A percentile compares a stretch with the other conserved stretches of the same genome.
These are phyloP conservation scores for Leishmania aethiopica DNA, from an alignment of 208 protist species.

Conservation along the genomic window DNA sequence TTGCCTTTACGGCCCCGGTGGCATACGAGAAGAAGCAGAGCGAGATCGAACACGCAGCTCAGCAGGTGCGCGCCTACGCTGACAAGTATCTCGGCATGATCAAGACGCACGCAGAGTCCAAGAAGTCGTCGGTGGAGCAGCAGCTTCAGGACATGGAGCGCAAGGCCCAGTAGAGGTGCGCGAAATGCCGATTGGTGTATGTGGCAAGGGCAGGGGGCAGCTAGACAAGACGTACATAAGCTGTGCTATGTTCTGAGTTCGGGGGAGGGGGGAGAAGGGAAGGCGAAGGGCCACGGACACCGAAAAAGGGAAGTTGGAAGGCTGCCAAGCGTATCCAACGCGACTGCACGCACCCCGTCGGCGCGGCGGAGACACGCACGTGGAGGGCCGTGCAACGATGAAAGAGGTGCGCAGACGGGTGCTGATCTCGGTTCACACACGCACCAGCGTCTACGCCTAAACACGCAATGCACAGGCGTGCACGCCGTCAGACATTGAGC, in stretches of 20 bases:
- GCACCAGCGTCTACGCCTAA: background rate
- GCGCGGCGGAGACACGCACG: background rate
- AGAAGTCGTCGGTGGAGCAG: slow-evolving; percentile 27
- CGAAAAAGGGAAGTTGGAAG: background rate
- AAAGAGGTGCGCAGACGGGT: background rate
- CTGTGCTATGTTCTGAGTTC: background rate
- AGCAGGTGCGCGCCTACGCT: slow-evolving; percentile 21
- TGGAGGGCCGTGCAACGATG: background rate
- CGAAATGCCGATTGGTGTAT: background rate
- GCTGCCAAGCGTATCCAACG: too few relatives aligned
- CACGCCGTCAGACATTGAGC: background rate
- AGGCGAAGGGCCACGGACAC: background rate
- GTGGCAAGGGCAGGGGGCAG: background rate
- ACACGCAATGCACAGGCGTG: background rate
- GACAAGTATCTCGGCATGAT: slow-evolving; percentile 64
- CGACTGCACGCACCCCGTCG: background rate
- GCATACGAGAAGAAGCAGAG: slow-evolving; percentile 78
- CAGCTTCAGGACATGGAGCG: slow-evolving; percentile 29
- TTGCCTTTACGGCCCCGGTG: slow-evolving; percentile 57
- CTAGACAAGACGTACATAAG: background rate
- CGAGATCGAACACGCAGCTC: slow-evolving; percentile 52
- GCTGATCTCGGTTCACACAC: background rate
- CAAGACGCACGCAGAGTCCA: slow-evolving; percentile 30
- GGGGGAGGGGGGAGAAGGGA: background rate
- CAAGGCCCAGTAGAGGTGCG: slow-evolving; percentile 41